Base-by-base conservation (phyloP, 2,329 filamentous ascomycete genomes). In the Elsinoe australis region DNA sequence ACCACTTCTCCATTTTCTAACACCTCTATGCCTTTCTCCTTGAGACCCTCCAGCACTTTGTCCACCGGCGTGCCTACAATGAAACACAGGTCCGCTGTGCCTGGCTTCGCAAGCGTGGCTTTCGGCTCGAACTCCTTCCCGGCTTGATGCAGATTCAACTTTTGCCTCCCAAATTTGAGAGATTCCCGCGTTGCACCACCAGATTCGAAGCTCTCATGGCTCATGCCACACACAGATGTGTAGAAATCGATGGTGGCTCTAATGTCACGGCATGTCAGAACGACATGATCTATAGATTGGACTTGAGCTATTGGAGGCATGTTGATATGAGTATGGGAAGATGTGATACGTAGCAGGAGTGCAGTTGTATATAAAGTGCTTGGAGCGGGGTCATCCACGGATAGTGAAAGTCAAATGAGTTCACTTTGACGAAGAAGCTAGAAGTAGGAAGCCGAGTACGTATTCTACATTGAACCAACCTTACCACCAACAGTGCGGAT, bases 61-160 rank as follows among this genome's bases (percentile, higher is more conserved):
- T 72, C 67, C 2, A 81, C 67, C 4, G 69, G 64, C 6, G 73
- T 68, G 4, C 75, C 64, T 0, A 78, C 70, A 21, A 82, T 58
- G 49, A 82, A 82, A 56, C 78, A 81, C 26, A 82, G 51, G 57
- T 82, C 78, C 8, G 71, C 76, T 8, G 73, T 78, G 0, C 79
- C 79, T 0, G 75, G 73, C 47, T 73, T 64, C 0, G 76, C 75
- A 8, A 62, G 67, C 3, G 58, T 57, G 0, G 78, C 78, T 56
- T 79, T 80, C 2, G 78, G 78, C 51, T 78, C 74, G 53, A 80
- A 80, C 51, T 81, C 77, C 10, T 68, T 70, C 5, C 76, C 77
- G 8, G 65, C 63, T 53, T 76, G 67, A 56, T 82, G 78, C 2
- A 82, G 68, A 51, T 82, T 82, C 50, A 82, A 75, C 61, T 82